Percentiles rank a stretch among this genome's conserved stretches.
phyloP scores from a whole-genome alignment of 1,284 basidiomycete species.

The Tilletia walkeri region DNA sequence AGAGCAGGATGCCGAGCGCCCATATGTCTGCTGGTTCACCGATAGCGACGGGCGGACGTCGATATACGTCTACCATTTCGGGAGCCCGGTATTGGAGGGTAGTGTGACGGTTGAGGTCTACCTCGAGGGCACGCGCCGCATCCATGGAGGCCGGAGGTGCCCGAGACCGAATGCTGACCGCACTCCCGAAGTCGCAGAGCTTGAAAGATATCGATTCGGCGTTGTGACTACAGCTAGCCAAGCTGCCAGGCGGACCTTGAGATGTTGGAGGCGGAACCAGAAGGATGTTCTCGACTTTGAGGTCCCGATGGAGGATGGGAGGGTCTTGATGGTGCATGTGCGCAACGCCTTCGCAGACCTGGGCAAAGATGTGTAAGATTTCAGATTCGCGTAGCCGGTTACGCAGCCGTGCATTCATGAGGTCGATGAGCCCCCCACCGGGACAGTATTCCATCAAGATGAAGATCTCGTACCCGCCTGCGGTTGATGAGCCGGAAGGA shows the following conservation, averaged over 20 bases:
- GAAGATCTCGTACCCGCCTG: slow-evolving; percentile 88
- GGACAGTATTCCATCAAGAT: slow-evolving; percentile 98
- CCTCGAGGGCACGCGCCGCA: slow-evolving; percentile 74
- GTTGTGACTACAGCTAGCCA: slow-evolving; percentile 14
- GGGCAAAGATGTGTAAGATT: slow-evolving; percentile 86
- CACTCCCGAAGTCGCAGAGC: slow-evolving; percentile 96
- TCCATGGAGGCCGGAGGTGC: slow-evolving; percentile 42
- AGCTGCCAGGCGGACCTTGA: slow-evolving; percentile 25
- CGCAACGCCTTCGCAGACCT: slow-evolving; percentile 48
- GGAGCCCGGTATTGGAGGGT: slow-evolving; percentile 93
- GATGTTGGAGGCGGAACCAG: slow-evolving; percentile 57
- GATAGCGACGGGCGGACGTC: slow-evolving; percentile 67
- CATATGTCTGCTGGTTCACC: slow-evolving; percentile 86
- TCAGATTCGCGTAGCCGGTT: slow-evolving; percentile 91
- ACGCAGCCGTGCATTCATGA: slow-evolving; percentile 93
- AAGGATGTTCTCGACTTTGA: slow-evolving; percentile 94
- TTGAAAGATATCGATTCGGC: slow-evolving; percentile 66
- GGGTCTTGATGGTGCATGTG: slow-evolving; percentile 88
- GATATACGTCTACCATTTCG: slow-evolving; percentile 93
- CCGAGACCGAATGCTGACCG: slow-evolving; percentile 62
- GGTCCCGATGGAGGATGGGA: slow-evolving; percentile 88
- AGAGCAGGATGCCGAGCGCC: slow-evolving; percentile 73
- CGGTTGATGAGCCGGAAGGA: not conserved
- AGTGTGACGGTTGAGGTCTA: slow-evolving; percentile 89
- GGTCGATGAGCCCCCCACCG: slow-evolving; percentile 94